A percentile compares a stretch with the other conserved stretches of the same genome.
These are phyloP conservation scores for Sugiyamaella paludigena DNA, from an alignment of 1,139 yeast genomes.

Conservation along the genomic window DNA sequence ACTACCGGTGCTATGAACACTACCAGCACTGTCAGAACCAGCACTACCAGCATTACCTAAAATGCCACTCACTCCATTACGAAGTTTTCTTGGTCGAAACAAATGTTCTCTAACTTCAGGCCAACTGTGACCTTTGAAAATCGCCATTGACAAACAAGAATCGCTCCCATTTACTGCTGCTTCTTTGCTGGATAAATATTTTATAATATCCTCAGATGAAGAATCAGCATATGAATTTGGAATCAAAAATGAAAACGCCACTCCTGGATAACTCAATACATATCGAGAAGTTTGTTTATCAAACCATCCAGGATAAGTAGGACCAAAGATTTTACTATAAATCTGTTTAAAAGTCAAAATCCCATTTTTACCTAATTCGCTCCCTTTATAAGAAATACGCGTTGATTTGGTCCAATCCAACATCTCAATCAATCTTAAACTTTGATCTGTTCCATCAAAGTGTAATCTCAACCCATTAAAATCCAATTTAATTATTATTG, in stretches of 20 bases:
- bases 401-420: slow-evolving; percentile 27
- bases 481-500: slow-evolving; percentile 27
- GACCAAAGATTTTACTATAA: slow-evolving; percentile 36
- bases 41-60: neutral
- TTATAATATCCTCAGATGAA: slow-evolving; percentile 18
- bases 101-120: slow-evolving; percentile 25
- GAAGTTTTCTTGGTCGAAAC: slow-evolving; percentile 1
- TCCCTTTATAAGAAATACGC: slow-evolving; percentile 28
- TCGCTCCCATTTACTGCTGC: slow-evolving; percentile 21
- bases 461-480: slow-evolving; percentile 31
- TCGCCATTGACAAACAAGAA: slow-evolving; percentile 31
- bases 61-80: neutral
- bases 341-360: slow-evolving; percentile 28
- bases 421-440: slow-evolving; percentile 31
- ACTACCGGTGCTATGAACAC: neutral
- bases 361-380: slow-evolving; percentile 29
- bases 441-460: slow-evolving; percentile 31
- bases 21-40: slow-evolving; percentile 1
- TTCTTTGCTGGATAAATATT: slow-evolving; percentile 14
- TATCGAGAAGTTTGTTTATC: slow-evolving; percentile 21
- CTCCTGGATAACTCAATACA: slow-evolving; percentile 36
- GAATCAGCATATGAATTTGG: slow-evolving; percentile 10
- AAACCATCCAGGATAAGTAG: slow-evolving; percentile 35
- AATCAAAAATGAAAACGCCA: slow-evolving; percentile 32
- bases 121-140: slow-evolving; percentile 34